A percentile compares a stretch with the other conserved stretches of the same genome.
phyloP scores from a whole-genome alignment of 202 grass and related monocot species.

The Panicum virgatum region DNA sequence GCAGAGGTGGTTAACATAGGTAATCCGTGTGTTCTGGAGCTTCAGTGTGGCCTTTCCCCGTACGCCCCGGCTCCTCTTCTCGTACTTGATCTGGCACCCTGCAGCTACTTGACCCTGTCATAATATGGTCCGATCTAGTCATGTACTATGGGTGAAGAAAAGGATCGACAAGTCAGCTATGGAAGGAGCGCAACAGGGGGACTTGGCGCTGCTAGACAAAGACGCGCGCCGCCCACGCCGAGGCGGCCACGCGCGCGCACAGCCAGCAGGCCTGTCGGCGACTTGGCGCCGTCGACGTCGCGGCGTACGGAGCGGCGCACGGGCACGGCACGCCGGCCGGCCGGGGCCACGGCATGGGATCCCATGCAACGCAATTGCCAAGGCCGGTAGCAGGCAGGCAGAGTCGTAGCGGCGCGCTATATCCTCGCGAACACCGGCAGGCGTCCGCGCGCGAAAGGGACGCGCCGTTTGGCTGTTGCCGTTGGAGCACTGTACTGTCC shows the following conservation, averaged over 20 bases:
- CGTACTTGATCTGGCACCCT: neutral
- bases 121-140: too few relatives aligned
- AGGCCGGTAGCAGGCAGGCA: neutral
- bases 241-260: too few relatives aligned
- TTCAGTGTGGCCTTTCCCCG: neutral
- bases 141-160: too few relatives aligned
- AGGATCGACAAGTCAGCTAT: too few relatives aligned
- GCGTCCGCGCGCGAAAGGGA: conserved; percentile 10
- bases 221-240: too few relatives aligned
- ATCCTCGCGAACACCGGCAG: neutral
- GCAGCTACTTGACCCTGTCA: neutral
- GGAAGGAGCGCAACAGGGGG: too few relatives aligned
- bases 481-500: too few relatives aligned
- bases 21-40: neutral
- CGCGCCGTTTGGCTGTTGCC: conserved; percentile 12
- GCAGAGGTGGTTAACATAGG: neutral
- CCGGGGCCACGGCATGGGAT: neutral
- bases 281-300: neutral
- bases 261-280: neutral
- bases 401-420: neutral
- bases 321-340: neutral
- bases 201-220: too few relatives aligned
- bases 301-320: neutral
- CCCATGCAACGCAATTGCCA: neutral
- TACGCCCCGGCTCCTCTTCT: neutral